Conservation (phyloP, 768 basidiomycete genomes). For the Xerocomellus intermedius region DNA sequence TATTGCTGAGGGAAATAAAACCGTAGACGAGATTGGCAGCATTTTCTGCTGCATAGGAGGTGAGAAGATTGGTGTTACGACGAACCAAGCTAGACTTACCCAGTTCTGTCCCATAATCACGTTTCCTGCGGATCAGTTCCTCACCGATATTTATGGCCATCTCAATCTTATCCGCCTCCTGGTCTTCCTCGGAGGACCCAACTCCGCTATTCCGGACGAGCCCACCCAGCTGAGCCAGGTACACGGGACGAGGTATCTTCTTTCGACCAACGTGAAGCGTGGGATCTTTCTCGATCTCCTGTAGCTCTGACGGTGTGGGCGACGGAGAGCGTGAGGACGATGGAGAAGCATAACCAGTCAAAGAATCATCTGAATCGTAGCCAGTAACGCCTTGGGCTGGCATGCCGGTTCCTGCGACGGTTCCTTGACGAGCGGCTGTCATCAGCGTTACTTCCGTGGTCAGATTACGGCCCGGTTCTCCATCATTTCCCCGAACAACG, state of each 20-base stretch:
- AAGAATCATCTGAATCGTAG: conserved; percentile 80
- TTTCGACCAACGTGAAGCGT: conserved; percentile 67
- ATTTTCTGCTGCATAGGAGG: conserved; percentile 71
- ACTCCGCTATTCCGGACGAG: conserved; percentile 64
- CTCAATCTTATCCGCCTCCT: conserved; percentile 75
- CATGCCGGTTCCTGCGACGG: background rate
- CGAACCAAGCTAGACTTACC: conserved; percentile 41
- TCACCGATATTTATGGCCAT: conserved; percentile 80
- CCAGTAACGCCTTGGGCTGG: conserved; percentile 26
- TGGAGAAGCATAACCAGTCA: conserved; percentile 72
- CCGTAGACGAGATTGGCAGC: conserved; percentile 77
- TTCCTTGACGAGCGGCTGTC: background rate
- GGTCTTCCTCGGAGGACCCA: conserved; percentile 51
- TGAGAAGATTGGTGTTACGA: conserved; percentile 5
- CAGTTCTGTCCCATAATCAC: conserved; percentile 82
- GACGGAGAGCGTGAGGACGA: conserved; percentile 71
- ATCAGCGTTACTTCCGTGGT: conserved; percentile 10
- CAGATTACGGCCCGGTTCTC: conserved; percentile 10
- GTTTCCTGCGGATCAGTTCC: conserved; percentile 80
- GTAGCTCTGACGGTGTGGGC: conserved; percentile 78
- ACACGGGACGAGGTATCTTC: conserved; percentile 81
- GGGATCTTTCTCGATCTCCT: conserved; percentile 83
- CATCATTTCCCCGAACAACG: conserved; percentile 1
- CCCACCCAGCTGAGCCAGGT: conserved; percentile 79
- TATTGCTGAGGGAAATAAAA: conserved; percentile 73